Conservation (phyloP, 768 basidiomycete genomes). For the Tylopilus cervinicoccineus region DNA sequence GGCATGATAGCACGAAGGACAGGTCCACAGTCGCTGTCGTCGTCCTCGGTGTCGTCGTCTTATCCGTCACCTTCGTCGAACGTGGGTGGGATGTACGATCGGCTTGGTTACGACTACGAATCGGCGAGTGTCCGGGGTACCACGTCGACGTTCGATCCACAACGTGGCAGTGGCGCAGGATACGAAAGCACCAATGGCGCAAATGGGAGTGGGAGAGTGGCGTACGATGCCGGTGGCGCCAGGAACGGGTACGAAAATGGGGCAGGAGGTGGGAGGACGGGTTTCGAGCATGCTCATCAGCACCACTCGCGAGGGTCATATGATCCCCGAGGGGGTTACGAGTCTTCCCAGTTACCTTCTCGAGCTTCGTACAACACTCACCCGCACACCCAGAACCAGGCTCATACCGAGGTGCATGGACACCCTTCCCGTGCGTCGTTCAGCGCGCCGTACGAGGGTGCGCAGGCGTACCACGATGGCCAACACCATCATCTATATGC, state of each 20-base stretch:
- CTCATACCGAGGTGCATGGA: slow-evolving; percentile 18
- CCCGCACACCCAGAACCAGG: slow-evolving; percentile 14
- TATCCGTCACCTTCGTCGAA: slow-evolving; percentile 17
- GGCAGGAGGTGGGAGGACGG: slow-evolving; percentile 8
- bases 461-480: slow-evolving; percentile 26
- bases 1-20: slow-evolving; percentile 12
- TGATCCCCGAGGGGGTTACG: slow-evolving; percentile 24
- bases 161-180: slow-evolving; percentile 10
- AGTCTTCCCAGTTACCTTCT: slow-evolving; percentile 18
- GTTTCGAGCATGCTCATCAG: slow-evolving; percentile 27
- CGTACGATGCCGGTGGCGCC: slow-evolving; percentile 16
- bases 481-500: slow-evolving; percentile 20
- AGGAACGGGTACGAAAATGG: slow-evolving; percentile 23
- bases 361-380: slow-evolving; percentile 19
- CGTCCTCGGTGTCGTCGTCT: slow-evolving; percentile 13
- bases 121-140: slow-evolving; percentile 10
- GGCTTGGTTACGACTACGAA: slow-evolving; percentile 22
- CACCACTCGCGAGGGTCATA: slow-evolving; percentile 27
- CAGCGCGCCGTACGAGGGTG: slow-evolving; percentile 22
- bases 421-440: slow-evolving; percentile 19
- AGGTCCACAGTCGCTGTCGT: slow-evolving; percentile 12
- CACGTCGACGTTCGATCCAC: slow-evolving; percentile 20
- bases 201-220: slow-evolving; percentile 13
- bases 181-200: slow-evolving; percentile 17
- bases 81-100: slow-evolving; percentile 20